Percentiles rank a stretch among this genome's conserved stretches.
phyloP scores from a whole-genome alignment of 2,329 filamentous ascomycete species.

The Sodiomyces alkalinus region DNA sequence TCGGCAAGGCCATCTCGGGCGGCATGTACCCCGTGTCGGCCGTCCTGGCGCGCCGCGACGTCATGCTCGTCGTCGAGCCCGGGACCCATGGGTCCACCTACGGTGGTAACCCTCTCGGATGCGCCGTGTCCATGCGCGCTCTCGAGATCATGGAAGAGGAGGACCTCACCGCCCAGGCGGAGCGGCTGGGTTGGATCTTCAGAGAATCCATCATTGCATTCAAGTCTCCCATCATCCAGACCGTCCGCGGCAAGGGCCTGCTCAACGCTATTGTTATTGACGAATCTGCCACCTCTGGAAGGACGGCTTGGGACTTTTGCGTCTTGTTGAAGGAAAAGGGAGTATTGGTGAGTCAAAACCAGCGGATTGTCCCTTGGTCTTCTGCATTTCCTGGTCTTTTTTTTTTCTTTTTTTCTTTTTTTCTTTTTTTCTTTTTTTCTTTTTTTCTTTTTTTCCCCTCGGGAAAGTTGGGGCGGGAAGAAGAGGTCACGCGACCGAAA shows the following conservation, averaged over 20 bases:
- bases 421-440: no score
- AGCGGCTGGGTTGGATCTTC: slow-evolving; percentile 70
- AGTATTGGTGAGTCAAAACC: slow-evolving; percentile 69
- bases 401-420: no score
- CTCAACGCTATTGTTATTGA: slow-evolving; percentile 95
- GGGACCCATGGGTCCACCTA: slow-evolving; percentile 98
- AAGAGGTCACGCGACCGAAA: no score
- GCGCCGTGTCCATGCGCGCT: slow-evolving; percentile 87
- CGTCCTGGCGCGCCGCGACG: slow-evolving; percentile 72
- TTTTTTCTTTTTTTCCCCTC: no score
- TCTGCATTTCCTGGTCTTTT: no score
- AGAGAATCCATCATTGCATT: slow-evolving; percentile 62
- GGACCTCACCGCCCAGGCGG: slow-evolving; percentile 64
- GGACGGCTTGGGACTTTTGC: slow-evolving; percentile 91
- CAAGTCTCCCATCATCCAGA: slow-evolving; percentile 65
- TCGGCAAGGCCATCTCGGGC: slow-evolving; percentile 95
- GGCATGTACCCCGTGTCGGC: slow-evolving; percentile 98
- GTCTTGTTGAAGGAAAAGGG: slow-evolving; percentile 93
- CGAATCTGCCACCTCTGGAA: slow-evolving; percentile 69
- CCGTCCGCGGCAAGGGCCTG: slow-evolving; percentile 80
- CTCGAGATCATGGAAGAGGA: slow-evolving; percentile 90
- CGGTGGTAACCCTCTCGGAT: slow-evolving; percentile 89
- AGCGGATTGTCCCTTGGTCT: no score
- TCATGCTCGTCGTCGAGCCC: slow-evolving; percentile 92
- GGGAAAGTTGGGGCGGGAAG: no score